Base-by-base conservation (phyloP, 306 rosid species). In the Senna siamea region DNA sequence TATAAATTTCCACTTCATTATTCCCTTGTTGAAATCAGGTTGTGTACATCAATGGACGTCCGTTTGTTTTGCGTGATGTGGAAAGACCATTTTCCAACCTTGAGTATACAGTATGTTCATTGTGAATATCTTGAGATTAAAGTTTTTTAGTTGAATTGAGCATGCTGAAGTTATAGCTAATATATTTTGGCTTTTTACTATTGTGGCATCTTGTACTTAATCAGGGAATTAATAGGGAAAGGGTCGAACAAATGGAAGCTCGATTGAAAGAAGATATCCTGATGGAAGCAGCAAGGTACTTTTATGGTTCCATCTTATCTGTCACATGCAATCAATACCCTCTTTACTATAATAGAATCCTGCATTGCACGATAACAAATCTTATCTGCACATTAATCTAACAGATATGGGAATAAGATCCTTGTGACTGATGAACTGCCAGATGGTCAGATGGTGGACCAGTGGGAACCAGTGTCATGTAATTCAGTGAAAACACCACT, bases 381-480 rank as follows among this genome's bases (percentile, higher is more conserved):
- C 58, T 89, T 50, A 34, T 77, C 55, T 81, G 72, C 57, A 44
- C 67, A 81, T 79, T 87, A 78, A 67, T 37, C 13, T 69, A 54
- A 59, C 93, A 93, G 98, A 78, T 93, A 90, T 57, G 92, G 93
- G 71, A 84, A 90, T 83, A 90, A 89, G 86, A 93, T 90, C 73
- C 98, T 93, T 70, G 97, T 93, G 77, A 93, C 98, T 9, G 98
- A 90, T 79, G 98, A 93, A 80, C 89, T 93, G 71, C 97, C 92
- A 46, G 97, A 93, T 83, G 98, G 98, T 72, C 98, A 93, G 85
- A 93, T 93, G 98, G 96, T 93, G 43, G 98, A 93, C 87, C 98
- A 93, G 77, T 93, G 98, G 97, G 97, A 93, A 72, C 86, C 87
- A 4, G 92, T 93, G 46, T 87, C 92, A 2, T 57, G 75, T 81